These are phyloP conservation scores for Aplosporella prunicola DNA, from an alignment of 2,329 filamentous ascomycete species.

Conservation along the genomic window DNA sequence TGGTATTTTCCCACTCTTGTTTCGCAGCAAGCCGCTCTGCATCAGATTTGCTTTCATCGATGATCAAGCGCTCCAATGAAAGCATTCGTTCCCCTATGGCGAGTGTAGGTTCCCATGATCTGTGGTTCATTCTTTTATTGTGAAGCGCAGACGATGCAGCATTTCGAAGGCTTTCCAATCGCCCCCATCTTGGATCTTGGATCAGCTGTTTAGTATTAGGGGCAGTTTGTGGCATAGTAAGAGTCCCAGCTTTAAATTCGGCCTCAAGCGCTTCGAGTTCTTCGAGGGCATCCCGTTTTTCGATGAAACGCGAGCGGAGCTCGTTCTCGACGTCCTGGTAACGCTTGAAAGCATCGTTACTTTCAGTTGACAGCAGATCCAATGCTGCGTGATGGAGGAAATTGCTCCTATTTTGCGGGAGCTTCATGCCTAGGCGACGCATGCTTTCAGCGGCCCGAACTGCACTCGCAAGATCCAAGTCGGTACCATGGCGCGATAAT, in stretches of 20 bases:
- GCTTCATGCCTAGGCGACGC: not conserved
- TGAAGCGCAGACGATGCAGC: too few species aligned
- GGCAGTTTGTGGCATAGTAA: not conserved
- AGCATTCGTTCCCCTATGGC: not conserved
- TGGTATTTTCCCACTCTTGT: conserved; percentile 2
- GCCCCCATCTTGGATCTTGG: too few species aligned
- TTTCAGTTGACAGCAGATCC: not conserved
- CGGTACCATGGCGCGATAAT: not conserved
- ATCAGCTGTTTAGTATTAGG: too few species aligned
- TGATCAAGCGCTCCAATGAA: not conserved
- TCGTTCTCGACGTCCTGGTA: not conserved
- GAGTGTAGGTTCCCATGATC: not conserved
- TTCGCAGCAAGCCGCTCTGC: conserved; percentile 3
- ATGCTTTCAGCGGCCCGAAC: conserved; percentile 3
- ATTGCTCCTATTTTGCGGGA: conserved; percentile 2
- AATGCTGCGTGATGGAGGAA: conserved; percentile 1
- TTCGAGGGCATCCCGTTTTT: conserved; percentile 11
- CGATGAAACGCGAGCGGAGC: not conserved
- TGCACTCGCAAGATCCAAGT: conserved; percentile 4
- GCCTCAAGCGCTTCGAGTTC: not conserved
- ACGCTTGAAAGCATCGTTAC: too few species aligned
- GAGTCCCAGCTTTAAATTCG: not conserved
- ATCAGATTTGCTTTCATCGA: not conserved
- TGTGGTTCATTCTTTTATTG: too few species aligned
- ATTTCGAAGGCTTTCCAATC: too few species aligned